Base-by-base conservation (phyloP, 2,329 filamentous ascomycete species). In the Tolypocladium inflatum region DNA sequence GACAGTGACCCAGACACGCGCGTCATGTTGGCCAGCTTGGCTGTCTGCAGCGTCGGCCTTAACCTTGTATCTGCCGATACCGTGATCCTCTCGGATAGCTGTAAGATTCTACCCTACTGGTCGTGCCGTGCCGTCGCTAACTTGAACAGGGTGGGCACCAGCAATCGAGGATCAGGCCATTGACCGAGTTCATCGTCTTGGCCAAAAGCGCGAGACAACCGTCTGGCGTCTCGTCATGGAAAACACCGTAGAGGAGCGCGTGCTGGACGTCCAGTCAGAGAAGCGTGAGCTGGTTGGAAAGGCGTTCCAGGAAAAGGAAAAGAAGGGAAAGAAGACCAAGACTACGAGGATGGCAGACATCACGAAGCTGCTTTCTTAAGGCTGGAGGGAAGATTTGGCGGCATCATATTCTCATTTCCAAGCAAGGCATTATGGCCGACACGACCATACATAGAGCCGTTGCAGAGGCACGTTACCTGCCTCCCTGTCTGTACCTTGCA, bases 151-250 rank as follows among this genome's bases (percentile, higher is more conserved):
- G 91, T 96, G 91, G 89, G 91, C 91, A 1, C 91, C 91, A 0
- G 91, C 91, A 1, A 94, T 96, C 57, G 91, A 96, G 71, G 91
- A 96, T 64, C 91, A 96, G 69, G 92, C 92, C 4, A 81, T 96
- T 3, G 91, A 96, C 68, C 87, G 91, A 5, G 91, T 96, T 8
- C 90, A 96, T 68, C 82, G 91, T 0, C 78, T 96, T 0, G 91
- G 91, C 0, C 92, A 96, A 74, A 92, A 81, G 62, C 82, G 88
- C 42, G 81, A 86, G 60, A 91, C 88, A 0, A 91, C 84, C 1
- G 86, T 96, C 1, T 94, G 90, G 78, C 79, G 91, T 53, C 76
- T 96, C 11, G 83, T 96, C 2, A 88, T 96, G 75, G 88, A 96
- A 64, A 82, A 79, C 1, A 89, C 83, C 9, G 85, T 96, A 6